Conservation (phyloP, 768 basidiomycete genomes). For the Suillus discolor region DNA sequence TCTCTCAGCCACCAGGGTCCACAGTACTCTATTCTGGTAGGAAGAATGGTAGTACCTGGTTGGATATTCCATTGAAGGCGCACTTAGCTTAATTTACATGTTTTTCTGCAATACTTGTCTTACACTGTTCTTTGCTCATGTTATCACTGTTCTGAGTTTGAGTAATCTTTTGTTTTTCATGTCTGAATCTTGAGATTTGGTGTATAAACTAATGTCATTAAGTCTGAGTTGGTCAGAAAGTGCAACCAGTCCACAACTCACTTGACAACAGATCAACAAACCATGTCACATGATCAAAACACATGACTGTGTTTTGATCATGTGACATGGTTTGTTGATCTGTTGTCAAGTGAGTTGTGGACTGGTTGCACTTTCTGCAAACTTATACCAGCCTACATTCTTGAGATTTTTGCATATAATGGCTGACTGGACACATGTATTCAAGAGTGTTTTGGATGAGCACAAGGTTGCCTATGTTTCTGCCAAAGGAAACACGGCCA, state of each 20-base stretch:
- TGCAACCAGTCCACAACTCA: neutral
- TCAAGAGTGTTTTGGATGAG: no score
- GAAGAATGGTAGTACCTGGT: neutral
- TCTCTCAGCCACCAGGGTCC: neutral
- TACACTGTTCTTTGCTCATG: neutral
- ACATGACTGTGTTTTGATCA: neutral
- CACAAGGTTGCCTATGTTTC: no score
- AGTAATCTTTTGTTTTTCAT: neutral
- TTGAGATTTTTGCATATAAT: no score
- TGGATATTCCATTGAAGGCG: neutral
- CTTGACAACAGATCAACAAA: neutral
- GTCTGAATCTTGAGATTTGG: neutral
- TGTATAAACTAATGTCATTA: neutral
- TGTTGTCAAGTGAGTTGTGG: neutral
- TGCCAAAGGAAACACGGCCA: no score
- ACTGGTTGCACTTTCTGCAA: neutral
- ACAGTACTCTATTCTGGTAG: neutral
- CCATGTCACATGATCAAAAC: neutral
- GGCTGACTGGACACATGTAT: no score
- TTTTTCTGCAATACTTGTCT: neutral
- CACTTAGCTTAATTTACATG: neutral
- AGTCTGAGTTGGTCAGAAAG: neutral
- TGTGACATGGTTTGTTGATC: neutral
- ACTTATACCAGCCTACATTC: no score
- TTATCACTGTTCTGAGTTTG: neutral